Evolutionary conservation across 2,329 filamentous ascomycete genomes (phyloP).

Genomic region (Berkeleyomyces basicola): DNA sequence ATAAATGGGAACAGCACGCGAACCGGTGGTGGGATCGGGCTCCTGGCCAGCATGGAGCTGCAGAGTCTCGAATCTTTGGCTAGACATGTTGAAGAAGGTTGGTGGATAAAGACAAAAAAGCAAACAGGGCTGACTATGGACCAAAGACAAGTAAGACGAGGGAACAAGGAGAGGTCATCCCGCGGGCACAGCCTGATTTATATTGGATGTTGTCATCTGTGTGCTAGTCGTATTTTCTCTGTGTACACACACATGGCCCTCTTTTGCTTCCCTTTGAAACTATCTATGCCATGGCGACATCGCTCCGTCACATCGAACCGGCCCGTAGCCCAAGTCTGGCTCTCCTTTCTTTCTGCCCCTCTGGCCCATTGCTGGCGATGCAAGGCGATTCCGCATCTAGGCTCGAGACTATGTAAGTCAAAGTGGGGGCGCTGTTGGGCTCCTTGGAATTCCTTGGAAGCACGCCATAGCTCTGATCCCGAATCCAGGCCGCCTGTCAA

Average conservation of each 20-base stretch:
- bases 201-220: background rate
- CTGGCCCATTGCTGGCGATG: background rate
- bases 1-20: slow-evolving; percentile 90
- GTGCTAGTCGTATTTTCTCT: background rate
- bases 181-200: background rate
- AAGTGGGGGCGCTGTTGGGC: slow-evolving; percentile 1
- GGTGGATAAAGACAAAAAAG: slow-evolving; percentile 14
- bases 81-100: slow-evolving; percentile 20
- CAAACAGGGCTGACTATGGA: background rate
- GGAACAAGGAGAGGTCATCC: background rate
- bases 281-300: background rate
- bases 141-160: background rate
- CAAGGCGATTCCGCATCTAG: background rate
- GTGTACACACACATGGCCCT: background rate
- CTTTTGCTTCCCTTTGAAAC: background rate
- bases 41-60: slow-evolving; percentile 74
- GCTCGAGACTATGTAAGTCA: slow-evolving; percentile 11
- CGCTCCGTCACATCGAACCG: background rate
- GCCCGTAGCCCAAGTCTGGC: background rate
- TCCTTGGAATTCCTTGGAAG: background rate
- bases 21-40: slow-evolving; percentile 65
- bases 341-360: background rate
- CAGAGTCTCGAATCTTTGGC: slow-evolving; percentile 62
- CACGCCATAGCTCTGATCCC: slow-evolving; percentile 11
- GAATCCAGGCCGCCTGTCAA: background rate